phyloP scores from a whole-genome alignment of 2,329 filamentous ascomycete species.

The Seiridium unicorne region DNA sequence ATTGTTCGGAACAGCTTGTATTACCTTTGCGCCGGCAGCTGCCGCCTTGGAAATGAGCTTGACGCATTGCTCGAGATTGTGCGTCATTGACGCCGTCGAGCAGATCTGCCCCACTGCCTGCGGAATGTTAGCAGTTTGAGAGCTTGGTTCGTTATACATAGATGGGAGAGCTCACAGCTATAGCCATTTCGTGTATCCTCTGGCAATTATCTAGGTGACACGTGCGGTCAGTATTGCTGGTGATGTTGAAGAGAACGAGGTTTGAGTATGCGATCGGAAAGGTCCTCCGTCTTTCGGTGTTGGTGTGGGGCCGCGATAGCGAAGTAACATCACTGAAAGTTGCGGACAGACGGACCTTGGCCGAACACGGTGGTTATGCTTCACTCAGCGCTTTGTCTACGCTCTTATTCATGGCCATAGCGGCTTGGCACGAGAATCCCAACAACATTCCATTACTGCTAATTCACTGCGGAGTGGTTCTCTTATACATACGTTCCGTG shows the following conservation, averaged over 20 bases:
- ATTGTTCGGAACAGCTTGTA: background rate
- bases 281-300: background rate
- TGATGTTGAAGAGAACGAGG: background rate
- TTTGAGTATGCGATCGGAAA: background rate
- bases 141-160: no score
- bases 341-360: no score
- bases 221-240: background rate
- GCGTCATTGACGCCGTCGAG: conserved; percentile 73
- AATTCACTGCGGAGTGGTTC: no score
- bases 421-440: no score
- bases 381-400: no score
- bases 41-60: conserved; percentile 71
- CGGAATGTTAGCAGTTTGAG: background rate
- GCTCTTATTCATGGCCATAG: no score
- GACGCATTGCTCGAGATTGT: conserved; percentile 79
- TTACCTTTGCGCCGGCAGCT: conserved; percentile 73
- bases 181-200: background rate
- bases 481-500: no score
- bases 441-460: no score
- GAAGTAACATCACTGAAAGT: no score
- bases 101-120: conserved; percentile 89
- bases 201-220: background rate
- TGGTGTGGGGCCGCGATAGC: background rate
- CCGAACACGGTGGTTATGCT: no score
- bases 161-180: background rate